Evolutionary conservation across 768 basidiomycete genomes (phyloP), one percentile per base, ranked within the genome.

Genomic region (Rhodotorula sphaerocarpa): DNA sequence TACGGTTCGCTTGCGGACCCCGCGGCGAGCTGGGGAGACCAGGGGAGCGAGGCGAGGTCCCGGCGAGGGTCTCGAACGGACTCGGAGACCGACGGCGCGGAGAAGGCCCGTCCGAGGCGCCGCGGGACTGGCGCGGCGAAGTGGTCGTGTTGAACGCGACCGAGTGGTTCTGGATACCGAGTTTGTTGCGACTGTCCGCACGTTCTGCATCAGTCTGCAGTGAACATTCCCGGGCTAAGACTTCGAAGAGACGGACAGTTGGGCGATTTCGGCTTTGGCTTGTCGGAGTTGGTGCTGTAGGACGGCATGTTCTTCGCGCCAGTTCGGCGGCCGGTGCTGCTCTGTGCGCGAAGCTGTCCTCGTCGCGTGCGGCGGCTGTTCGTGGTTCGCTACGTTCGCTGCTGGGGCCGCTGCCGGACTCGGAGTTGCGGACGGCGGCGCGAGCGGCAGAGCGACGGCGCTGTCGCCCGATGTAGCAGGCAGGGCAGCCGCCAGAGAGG

Each of bases 71-170:
- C 42, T 42, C 36, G n/a, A 39, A 55, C 53, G 25, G 42, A 30
- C 33, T 48, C 51, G 61, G 59, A 39, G 34, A 44, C 45, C 6
- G 43, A 39, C 31, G 42, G 34, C 39, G 34, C 2, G 12, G 51
- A 50, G 42, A 27, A 25, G 10, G 36, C 11, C 34, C 5, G 50
- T 20, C 23, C 21, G 27, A 5, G 11, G 33, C 28, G 23, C 39
- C 45, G 51, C 23, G n/a, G 28, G 10, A 39, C 42, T 61, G 54
- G n/a, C 67, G 62, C 5, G 63, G 58, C 23, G 63, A 65, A n/a
- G 48, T 52, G 12, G 59, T 42, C 44, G 54, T n/a, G n/a, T n/a
- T 57, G 60, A 69, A 69, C 3, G 67, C 59, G 3, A 48, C 66
- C 12, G 43, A 25, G 50, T 55, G 52, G 6, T n/a, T 14, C n/a